Evolutionary conservation across 1,284 basidiomycete species (phyloP), one percentile per base, ranked within the genome.

Genomic region (Pyrrhoderma noxium): DNA sequence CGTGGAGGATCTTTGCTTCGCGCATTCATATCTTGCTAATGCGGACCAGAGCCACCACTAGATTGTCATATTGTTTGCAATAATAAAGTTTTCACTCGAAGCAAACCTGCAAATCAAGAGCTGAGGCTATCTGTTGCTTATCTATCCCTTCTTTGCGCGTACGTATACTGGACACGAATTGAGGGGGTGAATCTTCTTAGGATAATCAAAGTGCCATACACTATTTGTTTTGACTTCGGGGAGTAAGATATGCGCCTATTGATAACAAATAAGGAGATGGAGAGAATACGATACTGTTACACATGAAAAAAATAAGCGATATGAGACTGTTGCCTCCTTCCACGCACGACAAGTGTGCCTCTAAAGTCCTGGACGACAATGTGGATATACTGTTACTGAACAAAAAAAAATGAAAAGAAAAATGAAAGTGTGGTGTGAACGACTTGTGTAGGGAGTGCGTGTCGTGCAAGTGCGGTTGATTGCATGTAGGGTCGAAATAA

Each of bases 281-380:
- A 36, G 45, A 51, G 34, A 45, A 45, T 51, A 51, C 43, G 49
- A 51, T 51, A 51, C 49, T 51, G 49, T 51, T 51, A 51, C 49
- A 51, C 22, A 45, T 45, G 44, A 50, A 27, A n/a, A 45, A 27
- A 25, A 31, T n/a, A 39, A 21, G 49, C 21, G 21, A 51, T 37
- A 37, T 36, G 43, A 51, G 22, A 51, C 43, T 44, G 35, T 31
- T 37, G 49, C 43, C 49, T 50, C 41, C 49, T 37, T 45, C 40
- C 49, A 38, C 42, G 43, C 49, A 35, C 23, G 36, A 40, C 23
- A 39, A 51, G 27, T 42, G 44, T 37, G 39, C 41, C 36, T 37
- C 37, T 23, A 38, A 38, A 51, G 49, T 51, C 49, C 43, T 51
- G 43, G 43, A 45, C 43, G 44, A 44, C 41, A 42, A 49, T 31